Base-by-base conservation (phyloP, 768 basidiomycete species). In the Suillus hirtellus region DNA sequence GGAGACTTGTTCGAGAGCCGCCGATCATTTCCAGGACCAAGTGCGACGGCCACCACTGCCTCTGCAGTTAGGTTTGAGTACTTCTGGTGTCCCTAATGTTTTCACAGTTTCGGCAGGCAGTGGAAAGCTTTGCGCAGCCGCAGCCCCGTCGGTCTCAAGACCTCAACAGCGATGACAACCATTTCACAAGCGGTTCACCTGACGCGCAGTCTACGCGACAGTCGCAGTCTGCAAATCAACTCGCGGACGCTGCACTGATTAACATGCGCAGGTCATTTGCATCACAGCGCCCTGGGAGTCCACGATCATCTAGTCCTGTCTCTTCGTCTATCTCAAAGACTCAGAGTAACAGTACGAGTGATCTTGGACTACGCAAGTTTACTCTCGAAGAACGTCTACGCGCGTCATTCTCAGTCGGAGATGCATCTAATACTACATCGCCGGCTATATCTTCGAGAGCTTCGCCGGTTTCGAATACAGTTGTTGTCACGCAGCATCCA, bases 331-430 rank as follows among this genome's bases (percentile, higher is more conserved):
- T 61, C 17, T 10, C 67, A 7, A 71, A 63, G 64, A 24, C 24
- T 24, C 24, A 24, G 27, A 61, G 59, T 27, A 34, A 60, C 10
- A 27, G 44, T 47, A 27, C 43, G 7, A 43, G 63, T 10, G 72
- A 76, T 31, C 56, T 68, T 35, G 71, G 72, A 19, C 60, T 72
- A 58, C 75, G 80, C 53, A 89, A 89, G 70, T 79, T 83, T 9
- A 89, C 83, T 27, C 78, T 93, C 2, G 92, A 93, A 75, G 92
- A 93, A 63, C 81, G 92, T 52, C 78, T 93, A n/a, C 84, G 88
- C 52, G 87, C 89, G 47, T 83, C 78, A 34, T 82, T 87, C 67
- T 80, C 82, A 24, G 80, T 82, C 59, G 84, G 82, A 21, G 90
- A 92, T 21, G 77, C 80, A 14, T 84, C 84, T 10, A 77, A 73